Evolutionary conservation across 495 filamentous ascomycete species (phyloP).

Genomic region (Talaromyces nanjingensis): DNA sequence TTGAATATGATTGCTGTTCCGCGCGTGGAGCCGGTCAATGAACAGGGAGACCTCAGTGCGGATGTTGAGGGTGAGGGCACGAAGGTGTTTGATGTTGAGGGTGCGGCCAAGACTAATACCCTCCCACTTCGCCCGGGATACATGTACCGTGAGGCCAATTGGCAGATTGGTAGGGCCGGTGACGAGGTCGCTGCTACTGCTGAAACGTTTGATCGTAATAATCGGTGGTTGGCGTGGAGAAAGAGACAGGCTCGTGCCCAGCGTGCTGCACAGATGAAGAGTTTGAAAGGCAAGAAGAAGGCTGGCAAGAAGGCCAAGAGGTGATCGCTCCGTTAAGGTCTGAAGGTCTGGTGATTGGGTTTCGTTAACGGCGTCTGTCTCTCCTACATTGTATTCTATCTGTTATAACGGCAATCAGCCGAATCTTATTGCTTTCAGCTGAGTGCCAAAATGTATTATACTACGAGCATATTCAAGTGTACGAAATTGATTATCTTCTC

Average conservation of each 20-base stretch:
- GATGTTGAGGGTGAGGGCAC: constrained; percentile 22
- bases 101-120: constrained; percentile 25
- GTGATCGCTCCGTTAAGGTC: background rate
- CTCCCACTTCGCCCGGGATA: constrained; percentile 59
- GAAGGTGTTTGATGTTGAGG: constrained; percentile 26
- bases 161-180: constrained; percentile 67
- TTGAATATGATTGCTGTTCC: constrained; percentile 59
- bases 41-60: constrained; percentile 30
- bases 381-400: constrained; percentile 5
- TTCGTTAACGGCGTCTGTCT: background rate
- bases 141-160: constrained; percentile 78
- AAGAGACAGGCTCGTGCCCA: constrained; percentile 47
- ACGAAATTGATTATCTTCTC: background rate
- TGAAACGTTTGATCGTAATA: constrained; percentile 42
- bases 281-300: constrained; percentile 49
- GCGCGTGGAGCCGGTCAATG: constrained; percentile 24
- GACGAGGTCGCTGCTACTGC: constrained; percentile 52
- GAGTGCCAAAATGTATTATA: background rate
- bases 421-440: background rate
- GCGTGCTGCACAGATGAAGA: constrained; percentile 50
- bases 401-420: background rate
- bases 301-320: constrained; percentile 33
- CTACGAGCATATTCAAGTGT: background rate
- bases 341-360: background rate
- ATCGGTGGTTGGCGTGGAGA: constrained; percentile 58